Percentiles rank a stretch among this genome's conserved stretches.
Evolutionary conservation across 2,329 filamentous ascomycete species (phyloP).

Genomic region (Fusarium coffeatum): DNA sequence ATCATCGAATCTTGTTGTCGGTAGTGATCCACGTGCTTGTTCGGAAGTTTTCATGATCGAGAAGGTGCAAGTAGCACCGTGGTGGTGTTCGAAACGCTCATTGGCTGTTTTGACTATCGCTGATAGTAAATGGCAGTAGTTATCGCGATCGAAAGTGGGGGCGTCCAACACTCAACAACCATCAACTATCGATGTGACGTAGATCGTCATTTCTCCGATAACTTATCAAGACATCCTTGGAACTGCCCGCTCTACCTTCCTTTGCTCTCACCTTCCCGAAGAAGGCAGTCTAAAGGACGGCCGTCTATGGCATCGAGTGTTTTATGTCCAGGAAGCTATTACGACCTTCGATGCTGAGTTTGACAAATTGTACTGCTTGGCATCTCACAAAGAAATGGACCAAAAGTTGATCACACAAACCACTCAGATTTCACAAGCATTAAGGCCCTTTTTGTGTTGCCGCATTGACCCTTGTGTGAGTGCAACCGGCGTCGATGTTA

Average conservation of each 20-base stretch:
- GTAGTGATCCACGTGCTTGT: slow-evolving; percentile 21
- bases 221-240: background rate
- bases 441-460: background rate
- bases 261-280: background rate
- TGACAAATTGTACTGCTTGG: background rate
- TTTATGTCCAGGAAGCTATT: background rate
- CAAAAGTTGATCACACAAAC: accelerated
- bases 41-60: background rate
- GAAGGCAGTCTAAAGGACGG: background rate
- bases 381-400: background rate
- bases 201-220: background rate
- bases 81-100: slow-evolving; percentile 3
- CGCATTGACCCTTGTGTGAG: background rate
- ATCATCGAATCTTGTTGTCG: slow-evolving; percentile 32
- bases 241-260: background rate
- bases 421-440: background rate
- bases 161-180: background rate
- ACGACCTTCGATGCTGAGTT: background rate
- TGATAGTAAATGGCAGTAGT: slow-evolving; percentile 18
- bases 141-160: slow-evolving; percentile 12
- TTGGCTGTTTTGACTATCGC: slow-evolving; percentile 8
- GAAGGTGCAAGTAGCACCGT: slow-evolving; percentile 14
- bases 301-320: background rate
- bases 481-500: background rate
- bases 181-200: background rate